Evolutionary conservation across 768 basidiomycete genomes (phyloP), one percentile per base, ranked within the genome.

Genomic region (Tulasnella sp.): DNA sequence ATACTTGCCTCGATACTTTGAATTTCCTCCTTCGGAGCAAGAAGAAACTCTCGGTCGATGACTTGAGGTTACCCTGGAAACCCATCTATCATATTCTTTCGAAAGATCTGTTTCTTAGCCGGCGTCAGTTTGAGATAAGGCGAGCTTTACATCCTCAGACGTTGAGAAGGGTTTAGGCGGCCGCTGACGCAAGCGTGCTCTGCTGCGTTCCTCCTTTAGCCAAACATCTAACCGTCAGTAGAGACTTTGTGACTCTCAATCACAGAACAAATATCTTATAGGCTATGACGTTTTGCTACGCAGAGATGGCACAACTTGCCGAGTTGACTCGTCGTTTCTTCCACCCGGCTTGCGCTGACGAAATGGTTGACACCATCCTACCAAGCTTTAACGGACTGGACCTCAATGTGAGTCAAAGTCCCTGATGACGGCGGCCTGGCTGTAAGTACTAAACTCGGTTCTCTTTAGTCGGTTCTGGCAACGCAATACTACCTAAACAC

Each of bases 311-410:
- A 4, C 89, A 89, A 80, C 86, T 93, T 79, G 90, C 91, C 40
- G 88, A 90, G 48, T 87, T 87, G 81, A 86, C 89, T 69, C 89
- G 93, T 75, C 87, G 92, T 75, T 96, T 96, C 87, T 96, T 95
- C 84, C 94, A 95, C 81, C 95, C 95, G 23, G 89, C 92, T 57
- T 91, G 93, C 44, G 91, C 91, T 75, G 90, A 92, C 80, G 92
- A 93, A 81, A 96, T 98, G 94, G 89, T 98, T 40, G 87, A 91
- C n/a, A 91, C 88, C 0, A 95, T 96, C 82, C 85, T 98, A 13
- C 94, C 95, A 5, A 85, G 87, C 75, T 86, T 96, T 44, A 92
- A 94, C 81, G 92, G 91, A 42, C 91, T 90, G 32, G 88, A 88
- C 77, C 84, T 95, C 80, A 90, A 93, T 84, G 92, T 92, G 79